These are phyloP conservation scores for Populus hybrid DNA, from an alignment of 441 rosid genomes.

Conservation along the genomic window DNA sequence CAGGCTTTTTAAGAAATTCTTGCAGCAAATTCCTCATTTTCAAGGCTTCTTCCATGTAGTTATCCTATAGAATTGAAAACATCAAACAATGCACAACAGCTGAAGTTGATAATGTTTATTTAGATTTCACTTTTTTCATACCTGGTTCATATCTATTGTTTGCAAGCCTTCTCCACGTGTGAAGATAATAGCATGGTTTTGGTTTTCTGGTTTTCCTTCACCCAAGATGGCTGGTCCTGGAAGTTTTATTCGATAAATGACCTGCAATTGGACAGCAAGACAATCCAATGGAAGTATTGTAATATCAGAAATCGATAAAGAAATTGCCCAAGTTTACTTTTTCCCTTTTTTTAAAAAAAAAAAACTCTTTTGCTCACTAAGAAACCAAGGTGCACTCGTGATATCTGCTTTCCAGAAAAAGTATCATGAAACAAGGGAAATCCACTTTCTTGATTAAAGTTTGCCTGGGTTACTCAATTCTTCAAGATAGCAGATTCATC, in stretches of 20 bases:
- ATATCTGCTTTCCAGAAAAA: not conserved
- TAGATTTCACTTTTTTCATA: constrained; percentile 7
- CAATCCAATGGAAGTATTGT: not conserved
- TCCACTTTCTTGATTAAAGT: not conserved
- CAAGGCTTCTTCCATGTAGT: constrained; percentile 99
- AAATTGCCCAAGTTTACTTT: no score
- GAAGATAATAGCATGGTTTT: constrained; percentile 98
- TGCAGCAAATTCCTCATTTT: constrained; percentile 96
- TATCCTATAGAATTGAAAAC: constrained; percentile 55
- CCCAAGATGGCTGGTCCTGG: constrained; percentile 99
- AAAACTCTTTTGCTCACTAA: no score
- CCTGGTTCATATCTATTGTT: constrained; percentile 99
- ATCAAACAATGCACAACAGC: constrained; percentile 10
- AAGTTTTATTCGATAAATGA: constrained; percentile 88
- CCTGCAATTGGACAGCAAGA: constrained; percentile 39
- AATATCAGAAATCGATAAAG: not conserved
- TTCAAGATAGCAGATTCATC: constrained; percentile 1
- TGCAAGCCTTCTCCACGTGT: constrained; percentile 99
- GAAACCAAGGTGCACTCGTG: no score
- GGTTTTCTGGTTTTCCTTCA: constrained; percentile 99
- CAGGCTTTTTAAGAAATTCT: constrained; percentile 95
- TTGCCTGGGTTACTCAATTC: not conserved
- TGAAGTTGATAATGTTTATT: constrained; percentile 3
- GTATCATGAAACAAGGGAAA: not conserved
- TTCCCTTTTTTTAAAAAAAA: no score